phyloP scores from a whole-genome alignment of 2,329 filamentous ascomycete species.

The Ophiostoma perfectum region DNA sequence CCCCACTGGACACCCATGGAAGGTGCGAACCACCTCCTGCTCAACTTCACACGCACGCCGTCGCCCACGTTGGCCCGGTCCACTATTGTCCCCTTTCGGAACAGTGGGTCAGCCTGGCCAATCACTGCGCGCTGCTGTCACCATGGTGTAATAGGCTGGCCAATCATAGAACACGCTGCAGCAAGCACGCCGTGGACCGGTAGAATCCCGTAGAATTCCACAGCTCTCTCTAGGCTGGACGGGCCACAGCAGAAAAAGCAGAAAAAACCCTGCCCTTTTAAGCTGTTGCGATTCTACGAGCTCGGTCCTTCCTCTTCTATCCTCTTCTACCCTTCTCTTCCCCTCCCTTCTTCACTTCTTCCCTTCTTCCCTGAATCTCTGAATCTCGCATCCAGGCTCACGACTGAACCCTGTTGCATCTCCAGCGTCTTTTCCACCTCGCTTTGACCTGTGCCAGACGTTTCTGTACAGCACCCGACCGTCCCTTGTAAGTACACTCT shows the following conservation, averaged over 20 bases:
- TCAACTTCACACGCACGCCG: not conserved
- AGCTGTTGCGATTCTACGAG: conserved; percentile 29
- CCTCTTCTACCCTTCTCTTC: conserved; percentile 10
- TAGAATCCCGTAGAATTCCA: conserved; percentile 36
- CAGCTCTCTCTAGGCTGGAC: conserved; percentile 28
- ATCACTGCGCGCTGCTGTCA: not conserved
- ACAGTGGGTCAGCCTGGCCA: not conserved
- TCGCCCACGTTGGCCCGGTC: not conserved
- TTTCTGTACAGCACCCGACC: conserved; percentile 8
- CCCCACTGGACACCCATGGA: conserved; percentile 14
- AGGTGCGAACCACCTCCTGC: conserved; percentile 6
- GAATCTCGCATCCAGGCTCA: conserved; percentile 14
- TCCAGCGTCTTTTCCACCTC: conserved; percentile 6
- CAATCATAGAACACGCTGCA: conserved; percentile 29
- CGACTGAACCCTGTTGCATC: conserved; percentile 14
- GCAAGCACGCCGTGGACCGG: conserved; percentile 29
- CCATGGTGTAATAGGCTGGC: not conserved
- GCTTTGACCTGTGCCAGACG: conserved; percentile 5
- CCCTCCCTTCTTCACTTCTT: conserved; percentile 12
- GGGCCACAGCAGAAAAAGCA: conserved; percentile 21
- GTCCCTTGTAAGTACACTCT: not conserved
- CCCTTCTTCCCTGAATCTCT: not conserved
- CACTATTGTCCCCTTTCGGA: conserved; percentile 5
- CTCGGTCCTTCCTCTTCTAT: conserved; percentile 24
- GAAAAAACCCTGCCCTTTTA: conserved; percentile 31